Evolutionary conservation across 192 early-diverging fungal species (phyloP), one percentile per base, ranked within the genome.

Genomic region (Backusella liffmaniae): DNA sequence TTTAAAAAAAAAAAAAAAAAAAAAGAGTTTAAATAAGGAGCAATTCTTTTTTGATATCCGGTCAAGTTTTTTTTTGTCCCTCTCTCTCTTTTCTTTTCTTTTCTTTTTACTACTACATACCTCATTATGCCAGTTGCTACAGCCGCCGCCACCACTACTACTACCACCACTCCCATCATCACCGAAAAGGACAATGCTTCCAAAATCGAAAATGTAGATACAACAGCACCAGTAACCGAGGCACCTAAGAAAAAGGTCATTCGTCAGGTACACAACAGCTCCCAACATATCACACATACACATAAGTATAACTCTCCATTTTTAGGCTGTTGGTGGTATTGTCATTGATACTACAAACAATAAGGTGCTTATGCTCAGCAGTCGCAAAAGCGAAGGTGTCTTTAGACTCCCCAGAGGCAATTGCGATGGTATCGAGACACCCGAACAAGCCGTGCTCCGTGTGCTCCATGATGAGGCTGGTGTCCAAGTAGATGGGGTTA

Each of bases 241-340:
- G 56, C 51, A 41, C 53, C 68, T 49, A 68, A 56, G 16, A 76
- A 76, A 44, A 76, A 76, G 21, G 6, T 3, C 6, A 76, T 76
- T 76, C 74, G 74, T 53, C 74, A 76, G 66, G 74, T 76, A 76
- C 49, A 39, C 37, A 39, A 12, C 37, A 39, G 37, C 9, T 10
- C 7, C 7, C 37, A 39, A 3, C 37, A 39, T 39, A 10, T 39
- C 10, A 39, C 37, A 39, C 32, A 32, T 32, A 32, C 2, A 32
- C 32, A 32, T 0, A 39, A 39, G 3, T 39, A 8, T 39, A 39
- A 39, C 10, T 39, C 9, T 39, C 1, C 32, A 39, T 39, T 32
- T 32, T 9, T 75, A 79, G 76, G 68, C 76, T 4, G 76, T 77
- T 39, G 80, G 80, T 29, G 51, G 74, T 18, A 74, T 81, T 62